Conservation (phyloP, 495 filamentous ascomycete genomes). For the Penicillium longicatenatum region DNA sequence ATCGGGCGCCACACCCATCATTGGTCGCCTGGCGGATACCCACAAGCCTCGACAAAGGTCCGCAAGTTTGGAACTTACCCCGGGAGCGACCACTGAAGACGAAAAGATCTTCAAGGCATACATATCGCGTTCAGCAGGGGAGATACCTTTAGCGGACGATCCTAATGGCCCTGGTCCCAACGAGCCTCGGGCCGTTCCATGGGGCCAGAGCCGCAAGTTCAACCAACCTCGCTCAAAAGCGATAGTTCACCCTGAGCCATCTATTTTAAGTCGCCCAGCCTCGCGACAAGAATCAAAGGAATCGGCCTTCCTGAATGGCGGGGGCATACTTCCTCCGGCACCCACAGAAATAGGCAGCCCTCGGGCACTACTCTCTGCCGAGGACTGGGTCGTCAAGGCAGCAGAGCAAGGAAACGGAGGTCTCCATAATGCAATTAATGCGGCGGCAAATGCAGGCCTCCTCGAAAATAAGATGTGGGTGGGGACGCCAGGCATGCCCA, state of each 20-base stretch:
- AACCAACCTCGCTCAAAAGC: slow-evolving; percentile 76
- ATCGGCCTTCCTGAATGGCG: slow-evolving; percentile 12
- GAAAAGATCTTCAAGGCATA: slow-evolving; percentile 59
- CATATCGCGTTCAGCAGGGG: slow-evolving; percentile 36
- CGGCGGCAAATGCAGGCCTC: slow-evolving; percentile 60
- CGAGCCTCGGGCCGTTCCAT: slow-evolving; percentile 64
- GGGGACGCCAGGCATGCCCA: slow-evolving; percentile 86
- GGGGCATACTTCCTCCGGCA: slow-evolving; percentile 5
- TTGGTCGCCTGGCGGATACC: slow-evolving; percentile 29
- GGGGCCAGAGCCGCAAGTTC: slow-evolving; percentile 61
- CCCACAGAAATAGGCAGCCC: slow-evolving; percentile 36
- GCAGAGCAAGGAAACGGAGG: slow-evolving; percentile 87
- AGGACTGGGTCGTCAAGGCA: slow-evolving; percentile 74
- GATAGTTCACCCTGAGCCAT: slow-evolving; percentile 63
- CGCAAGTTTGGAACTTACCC: slow-evolving; percentile 52
- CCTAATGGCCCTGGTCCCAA: slow-evolving; percentile 48
- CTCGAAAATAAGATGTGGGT: slow-evolving; percentile 74
- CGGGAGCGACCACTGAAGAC: slow-evolving; percentile 58
- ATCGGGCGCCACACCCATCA: slow-evolving; percentile 42
- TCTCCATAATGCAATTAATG: slow-evolving; percentile 77
- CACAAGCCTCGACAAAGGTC: slow-evolving; percentile 25
- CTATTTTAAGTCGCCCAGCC: slow-evolving; percentile 61
- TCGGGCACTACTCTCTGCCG: slow-evolving; percentile 57
- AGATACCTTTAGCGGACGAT: slow-evolving; percentile 30
- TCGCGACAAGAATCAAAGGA: slow-evolving; percentile 25